phyloP scores from a whole-genome alignment of 2,329 filamentous ascomycete genomes.

The Emericellopsis atlantica region DNA sequence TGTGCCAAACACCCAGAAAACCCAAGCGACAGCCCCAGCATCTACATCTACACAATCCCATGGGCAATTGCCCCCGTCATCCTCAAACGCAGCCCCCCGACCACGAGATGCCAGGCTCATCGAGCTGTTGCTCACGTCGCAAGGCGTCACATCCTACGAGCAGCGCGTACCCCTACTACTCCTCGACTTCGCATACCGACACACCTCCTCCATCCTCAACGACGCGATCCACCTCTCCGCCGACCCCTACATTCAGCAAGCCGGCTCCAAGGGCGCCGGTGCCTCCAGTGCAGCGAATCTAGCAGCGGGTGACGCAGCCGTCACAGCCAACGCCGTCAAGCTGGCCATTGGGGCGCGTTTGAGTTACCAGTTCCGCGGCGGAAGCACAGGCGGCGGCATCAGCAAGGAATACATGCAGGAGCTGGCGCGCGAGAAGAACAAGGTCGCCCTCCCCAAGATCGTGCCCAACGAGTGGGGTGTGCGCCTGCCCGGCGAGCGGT shows the following conservation, averaged over 20 bases:
- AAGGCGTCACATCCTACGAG: slow-evolving; percentile 70
- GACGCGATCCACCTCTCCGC: slow-evolving; percentile 58
- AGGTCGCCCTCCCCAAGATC: slow-evolving; percentile 49
- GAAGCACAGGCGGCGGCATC: slow-evolving; percentile 37
- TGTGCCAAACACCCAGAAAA: slow-evolving; percentile 20
- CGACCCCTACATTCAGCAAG: slow-evolving; percentile 53
- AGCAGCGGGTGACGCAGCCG: slow-evolving; percentile 37
- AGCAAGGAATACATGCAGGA: slow-evolving; percentile 69
- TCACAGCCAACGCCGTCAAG: slow-evolving; percentile 54
- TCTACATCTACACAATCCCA: slow-evolving; percentile 9
- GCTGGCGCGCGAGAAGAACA: slow-evolving; percentile 60
- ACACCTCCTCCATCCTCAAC: slow-evolving; percentile 58
- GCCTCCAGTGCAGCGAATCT: slow-evolving; percentile 33
- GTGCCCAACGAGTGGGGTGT: slow-evolving; percentile 55
- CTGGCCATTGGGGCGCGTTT: slow-evolving; percentile 60
- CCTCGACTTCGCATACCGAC: slow-evolving; percentile 77
- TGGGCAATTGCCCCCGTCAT: slow-evolving; percentile 12
- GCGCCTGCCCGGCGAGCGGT: slow-evolving; percentile 53
- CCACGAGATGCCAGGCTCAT: slow-evolving; percentile 71
- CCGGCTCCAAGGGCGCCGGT: slow-evolving; percentile 37
- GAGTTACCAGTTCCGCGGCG: slow-evolving; percentile 54
- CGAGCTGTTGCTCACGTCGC: slow-evolving; percentile 66
- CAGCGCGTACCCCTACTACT: slow-evolving; percentile 71
- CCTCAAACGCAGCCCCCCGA: slow-evolving; percentile 34
- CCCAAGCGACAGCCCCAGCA: slow-evolving; percentile 14